These are phyloP conservation scores for Pseudonectria buxi DNA, from an alignment of 2,329 filamentous ascomycete species.

Conservation along the genomic window DNA sequence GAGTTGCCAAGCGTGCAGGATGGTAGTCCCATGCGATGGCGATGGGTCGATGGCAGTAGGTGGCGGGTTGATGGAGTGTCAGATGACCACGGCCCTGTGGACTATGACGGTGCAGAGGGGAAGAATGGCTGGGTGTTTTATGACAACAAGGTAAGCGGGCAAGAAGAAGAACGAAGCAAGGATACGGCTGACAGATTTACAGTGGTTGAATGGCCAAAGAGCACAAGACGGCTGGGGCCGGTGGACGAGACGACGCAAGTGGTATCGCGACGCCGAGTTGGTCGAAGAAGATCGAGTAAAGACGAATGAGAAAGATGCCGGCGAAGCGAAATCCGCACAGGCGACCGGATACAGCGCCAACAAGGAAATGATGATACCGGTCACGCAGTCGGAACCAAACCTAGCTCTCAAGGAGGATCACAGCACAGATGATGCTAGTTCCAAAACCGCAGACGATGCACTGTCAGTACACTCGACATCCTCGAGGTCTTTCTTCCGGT, in stretches of 20 bases:
- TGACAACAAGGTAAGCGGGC: constrained; percentile 73
- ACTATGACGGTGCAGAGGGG: constrained; percentile 53
- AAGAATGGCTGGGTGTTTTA: constrained; percentile 92
- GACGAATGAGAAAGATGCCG: constrained; percentile 33
- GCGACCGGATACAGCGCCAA: constrained; percentile 29
- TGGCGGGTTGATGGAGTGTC: constrained; percentile 79
- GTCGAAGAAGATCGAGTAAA: constrained; percentile 57
- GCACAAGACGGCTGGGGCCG: constrained; percentile 87
- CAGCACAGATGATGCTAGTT: constrained; percentile 19
- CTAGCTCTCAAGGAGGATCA: constrained; percentile 16
- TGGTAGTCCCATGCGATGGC: constrained; percentile 49
- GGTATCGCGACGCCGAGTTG: constrained; percentile 93
- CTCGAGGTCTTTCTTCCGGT: constrained; percentile 39
- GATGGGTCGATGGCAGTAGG: constrained; percentile 77
- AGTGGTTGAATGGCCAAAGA: constrained; percentile 86
- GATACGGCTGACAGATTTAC: constrained; percentile 5
- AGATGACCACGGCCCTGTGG: constrained; percentile 38
- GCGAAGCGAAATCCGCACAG: constrained; percentile 21
- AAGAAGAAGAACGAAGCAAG: too few relatives aligned
- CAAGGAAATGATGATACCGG: constrained; percentile 31
- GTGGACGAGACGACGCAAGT: constrained; percentile 89
- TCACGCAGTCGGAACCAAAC: constrained; percentile 17
- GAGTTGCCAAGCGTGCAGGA: constrained; percentile 57
- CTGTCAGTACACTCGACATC: constrained; percentile 43
- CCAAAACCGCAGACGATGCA: constrained; percentile 33